Conservation (phyloP, 1,139 yeast genomes). For the Yarrowia galli region DNA sequence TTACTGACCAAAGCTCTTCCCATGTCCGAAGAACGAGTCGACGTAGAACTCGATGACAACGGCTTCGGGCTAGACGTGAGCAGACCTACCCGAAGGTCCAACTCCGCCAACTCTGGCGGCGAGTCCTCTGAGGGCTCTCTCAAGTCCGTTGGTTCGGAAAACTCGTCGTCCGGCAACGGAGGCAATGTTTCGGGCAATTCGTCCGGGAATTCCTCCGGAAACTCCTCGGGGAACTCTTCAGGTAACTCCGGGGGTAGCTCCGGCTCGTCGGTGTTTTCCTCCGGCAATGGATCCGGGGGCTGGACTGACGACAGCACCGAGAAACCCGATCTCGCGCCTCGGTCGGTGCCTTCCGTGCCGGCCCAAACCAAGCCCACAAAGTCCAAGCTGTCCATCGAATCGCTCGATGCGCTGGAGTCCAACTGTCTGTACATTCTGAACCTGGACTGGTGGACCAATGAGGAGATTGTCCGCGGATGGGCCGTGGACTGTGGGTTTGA, state of each 20-base stretch:
- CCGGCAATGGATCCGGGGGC: background rate
- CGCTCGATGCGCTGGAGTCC: constrained; percentile 16
- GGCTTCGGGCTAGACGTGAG: constrained; percentile 25
- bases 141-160: constrained; percentile 13
- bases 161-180: constrained; percentile 7
- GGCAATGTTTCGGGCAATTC: constrained; percentile 12
- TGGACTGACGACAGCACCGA: constrained; percentile 12
- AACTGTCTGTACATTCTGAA: constrained; percentile 44
- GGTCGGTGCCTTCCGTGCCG: constrained; percentile 3
- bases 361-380: constrained; percentile 3
- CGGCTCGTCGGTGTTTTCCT: background rate
- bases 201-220: constrained; percentile 4
- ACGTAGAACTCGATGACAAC: constrained; percentile 30
- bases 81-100: constrained; percentile 20
- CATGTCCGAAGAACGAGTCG: constrained; percentile 23
- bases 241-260: background rate
- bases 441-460: constrained; percentile 50
- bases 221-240: background rate
- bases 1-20: constrained; percentile 23
- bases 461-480: constrained; percentile 50
- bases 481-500: constrained; percentile 46
- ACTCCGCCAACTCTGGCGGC: constrained; percentile 23
- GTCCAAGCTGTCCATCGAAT: constrained; percentile 16
- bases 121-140: constrained; percentile 28
- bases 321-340: constrained; percentile 11